Base-by-base conservation (phyloP, 1,284 basidiomycete species). In the Austroboletus olivaceoglutinosus region DNA sequence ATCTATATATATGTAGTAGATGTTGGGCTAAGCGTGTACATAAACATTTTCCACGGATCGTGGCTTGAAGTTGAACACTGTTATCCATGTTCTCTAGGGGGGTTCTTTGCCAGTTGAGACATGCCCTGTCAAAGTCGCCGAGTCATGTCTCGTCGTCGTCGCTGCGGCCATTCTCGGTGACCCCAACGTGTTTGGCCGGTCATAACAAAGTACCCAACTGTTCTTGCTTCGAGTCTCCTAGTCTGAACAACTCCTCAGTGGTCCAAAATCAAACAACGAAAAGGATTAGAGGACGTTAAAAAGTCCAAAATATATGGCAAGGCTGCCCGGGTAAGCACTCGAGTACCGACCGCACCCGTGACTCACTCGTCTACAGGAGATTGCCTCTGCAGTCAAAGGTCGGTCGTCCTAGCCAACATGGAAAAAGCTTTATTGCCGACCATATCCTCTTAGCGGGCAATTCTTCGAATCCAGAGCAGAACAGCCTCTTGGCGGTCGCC, bases 251-350 rank as follows among this genome's bases (percentile, higher is more conserved):
- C 30, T 23, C 18, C 50, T 16, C 51, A 89, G 85, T 93, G 91
- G 91, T 90, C 89, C 3, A 93, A 93, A 76, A 93, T 93, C 66
- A 86, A 90, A 65, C 81, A 89, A 54, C 81, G 78, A 61, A 93
- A 93, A 62, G 90, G 87, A 12, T 74, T 76, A 3, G 85, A 79
- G 47, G 91, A 93, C 64, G 74, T 76, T 4, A 79, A 82, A 61
- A 85, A 82, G 63, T 81, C 85, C 42, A 72, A 73, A 30, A 52
- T 85, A 12, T 89, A 83, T 49, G 76, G 78, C 37, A 82, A 76
- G 58, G 76, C 83, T 6, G 79, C 74, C 52, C 75, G 77, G 54
- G 89, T 89, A 64, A 52, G 83, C 63, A 34, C 12, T 41, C 30
- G n/a, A n/a, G n/a, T n/a, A n/a, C 31, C 9, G 15, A 33, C 8